Evolutionary conservation across 1,284 basidiomycete species (phyloP), one percentile per base, ranked within the genome.

Genomic region (Irpex rosettiformis): DNA sequence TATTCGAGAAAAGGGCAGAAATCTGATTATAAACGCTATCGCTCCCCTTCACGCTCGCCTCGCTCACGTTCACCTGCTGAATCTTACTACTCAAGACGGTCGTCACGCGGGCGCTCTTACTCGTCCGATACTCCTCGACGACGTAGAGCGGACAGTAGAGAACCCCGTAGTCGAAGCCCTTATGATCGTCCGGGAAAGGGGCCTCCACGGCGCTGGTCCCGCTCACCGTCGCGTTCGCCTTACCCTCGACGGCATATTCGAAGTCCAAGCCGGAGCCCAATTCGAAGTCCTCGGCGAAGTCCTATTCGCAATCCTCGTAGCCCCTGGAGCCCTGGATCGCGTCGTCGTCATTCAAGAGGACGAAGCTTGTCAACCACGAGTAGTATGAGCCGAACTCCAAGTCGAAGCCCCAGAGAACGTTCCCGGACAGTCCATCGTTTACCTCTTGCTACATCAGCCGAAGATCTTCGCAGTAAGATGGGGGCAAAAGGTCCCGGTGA

Each of bases 351-450:
- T 11, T 61, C 67, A 1, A 69, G 70, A 40, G 67, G 67, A 45
- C 65, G 70, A 45, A 72, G 69, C 33, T 56, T 64, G 8, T 73
- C 67, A 13, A 68, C 73, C 8, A 59, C 58, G 4, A 73, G 71
- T 1, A 72, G 68, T 57, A 67, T 67, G 33, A 75, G 72, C 55
- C 65, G 71, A n/a, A 75, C 75, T 57, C 61, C 68, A 25, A 73
- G 69, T 61, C 62, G 68, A 29, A 72, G 69, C 49, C 82, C 80
- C 45, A 63, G 61, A 25, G 74, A 76, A 30, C 78, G 76, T 48
- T 74, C 79, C 29, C 80, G 78, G 59, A 74, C 83, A 10, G 78
- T 87, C 48, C 88, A 90, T 69, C 81, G 88, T 43, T 73, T 89
- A 28, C 88, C 88, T 29, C 64, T 77, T 11, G 70, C 79, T 10